Conservation (phyloP, 306 rosid genomes). For the Myrica gale region DNA sequence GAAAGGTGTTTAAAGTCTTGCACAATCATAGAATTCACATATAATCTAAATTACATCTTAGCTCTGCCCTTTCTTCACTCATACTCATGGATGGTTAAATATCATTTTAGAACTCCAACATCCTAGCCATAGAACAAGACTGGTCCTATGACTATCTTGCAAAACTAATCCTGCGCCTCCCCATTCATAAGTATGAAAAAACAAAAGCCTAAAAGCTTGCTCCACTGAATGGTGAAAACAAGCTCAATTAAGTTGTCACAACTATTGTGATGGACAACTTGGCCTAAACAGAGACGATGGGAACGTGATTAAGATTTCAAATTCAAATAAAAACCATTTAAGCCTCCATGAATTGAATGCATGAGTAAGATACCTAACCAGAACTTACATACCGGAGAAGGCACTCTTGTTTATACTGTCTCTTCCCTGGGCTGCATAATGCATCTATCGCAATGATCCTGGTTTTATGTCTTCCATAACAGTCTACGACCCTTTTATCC, state of each 20-base stretch:
- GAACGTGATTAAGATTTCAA: neutral
- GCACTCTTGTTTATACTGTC: constrained; percentile 59
- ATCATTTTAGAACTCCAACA: neutral
- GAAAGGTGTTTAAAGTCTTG: neutral
- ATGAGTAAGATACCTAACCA: neutral
- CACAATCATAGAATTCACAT: neutral
- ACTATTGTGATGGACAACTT: neutral
- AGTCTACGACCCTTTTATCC: constrained; percentile 59
- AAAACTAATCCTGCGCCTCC: neutral
- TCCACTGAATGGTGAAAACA: neutral
- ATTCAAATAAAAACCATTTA: neutral
- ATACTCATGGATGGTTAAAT: neutral
- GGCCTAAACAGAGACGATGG: neutral
- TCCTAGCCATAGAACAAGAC: constrained; percentile 1
- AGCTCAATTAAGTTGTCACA: neutral
- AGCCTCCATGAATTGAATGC: neutral
- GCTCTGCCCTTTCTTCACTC: neutral
- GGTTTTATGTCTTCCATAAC: constrained; percentile 71
- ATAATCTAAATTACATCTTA: neutral
- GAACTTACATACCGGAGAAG: constrained; percentile 68
- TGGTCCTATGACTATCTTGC: neutral
- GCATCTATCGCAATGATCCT: constrained; percentile 86
- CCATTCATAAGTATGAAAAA: neutral
- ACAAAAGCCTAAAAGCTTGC: neutral
- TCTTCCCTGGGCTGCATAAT: constrained; percentile 67